Conservation (phyloP, 306 rosid species). For the Citrullus amarus region DNA sequence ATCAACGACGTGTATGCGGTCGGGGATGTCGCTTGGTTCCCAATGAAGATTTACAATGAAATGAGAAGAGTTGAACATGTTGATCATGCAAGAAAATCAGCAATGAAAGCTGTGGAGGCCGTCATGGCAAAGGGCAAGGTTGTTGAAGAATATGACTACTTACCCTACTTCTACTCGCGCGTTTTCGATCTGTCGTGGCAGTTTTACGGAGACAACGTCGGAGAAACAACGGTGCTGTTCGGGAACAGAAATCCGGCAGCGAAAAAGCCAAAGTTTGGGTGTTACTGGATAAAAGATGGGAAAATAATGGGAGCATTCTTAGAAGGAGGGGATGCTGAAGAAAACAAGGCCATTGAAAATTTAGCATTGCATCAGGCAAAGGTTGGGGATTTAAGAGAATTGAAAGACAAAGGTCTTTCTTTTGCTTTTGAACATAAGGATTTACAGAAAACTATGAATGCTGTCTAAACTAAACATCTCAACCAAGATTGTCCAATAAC, state of each 20-base stretch:
- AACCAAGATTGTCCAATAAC: neutral
- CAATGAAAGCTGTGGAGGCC: conserved; percentile 28
- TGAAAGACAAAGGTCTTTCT: conserved; percentile 20
- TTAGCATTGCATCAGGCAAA: conserved; percentile 24
- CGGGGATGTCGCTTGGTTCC: conserved; percentile 30
- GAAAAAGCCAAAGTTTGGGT: conserved; percentile 27
- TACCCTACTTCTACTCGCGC: conserved; percentile 29
- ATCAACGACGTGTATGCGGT: conserved; percentile 19
- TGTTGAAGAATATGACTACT: conserved; percentile 20
- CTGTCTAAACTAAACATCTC: neutral
- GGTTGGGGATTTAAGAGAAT: conserved; percentile 3
- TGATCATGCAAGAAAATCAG: conserved; percentile 36
- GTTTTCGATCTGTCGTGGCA: conserved; percentile 31
- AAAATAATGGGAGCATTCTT: conserved; percentile 30
- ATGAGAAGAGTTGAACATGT: conserved; percentile 38
- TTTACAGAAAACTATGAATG: neutral
- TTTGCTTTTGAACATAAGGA: conserved; percentile 8
- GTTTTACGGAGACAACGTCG: conserved; percentile 34
- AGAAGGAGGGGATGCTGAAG: conserved; percentile 35
- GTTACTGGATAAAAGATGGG: conserved; percentile 26
- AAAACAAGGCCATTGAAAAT: conserved; percentile 22
- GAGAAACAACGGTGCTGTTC: conserved; percentile 21
- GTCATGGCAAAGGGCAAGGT: conserved; percentile 15
- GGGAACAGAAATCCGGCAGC: conserved; percentile 10
- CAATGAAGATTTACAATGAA: conserved; percentile 17